A percentile compares a stretch with the other conserved stretches of the same genome.
These are phyloP conservation scores for Mangifera indica DNA, from an alignment of 345 rosid genomes.

Conservation along the genomic window DNA sequence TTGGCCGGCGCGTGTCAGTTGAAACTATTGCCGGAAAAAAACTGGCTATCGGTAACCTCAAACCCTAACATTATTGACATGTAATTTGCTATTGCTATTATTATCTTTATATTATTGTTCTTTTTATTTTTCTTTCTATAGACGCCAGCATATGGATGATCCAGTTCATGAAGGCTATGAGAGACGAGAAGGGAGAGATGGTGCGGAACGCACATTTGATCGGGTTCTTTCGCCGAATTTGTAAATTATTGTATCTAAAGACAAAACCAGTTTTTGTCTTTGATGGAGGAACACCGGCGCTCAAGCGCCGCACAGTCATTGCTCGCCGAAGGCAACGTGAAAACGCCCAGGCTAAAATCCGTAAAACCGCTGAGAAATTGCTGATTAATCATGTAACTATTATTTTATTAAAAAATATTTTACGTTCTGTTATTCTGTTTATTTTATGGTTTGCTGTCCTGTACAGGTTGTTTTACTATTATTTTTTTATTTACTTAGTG, in stretches of 20 bases:
- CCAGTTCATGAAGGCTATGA: slow-evolving; percentile 97
- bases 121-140: slow-evolving; percentile 19
- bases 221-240: slow-evolving; percentile 90
- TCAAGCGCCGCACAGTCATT: slow-evolving; percentile 90
- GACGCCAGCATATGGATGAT: slow-evolving; percentile 99
- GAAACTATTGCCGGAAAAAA: slow-evolving; percentile 86
- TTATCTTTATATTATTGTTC: not conserved
- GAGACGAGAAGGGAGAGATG: slow-evolving; percentile 96
- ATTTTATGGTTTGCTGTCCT: not conserved
- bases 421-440: not conserved
- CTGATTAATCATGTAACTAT: slow-evolving; percentile 61
- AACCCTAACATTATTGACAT: slow-evolving; percentile 14
- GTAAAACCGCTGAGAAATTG: slow-evolving; percentile 92
- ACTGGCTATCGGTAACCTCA: slow-evolving; percentile 67
- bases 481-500: not conserved
- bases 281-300: slow-evolving; percentile 88
- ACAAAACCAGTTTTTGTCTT: slow-evolving; percentile 93
- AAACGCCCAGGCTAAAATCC: slow-evolving; percentile 87
- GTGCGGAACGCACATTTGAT: slow-evolving; percentile 81
- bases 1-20: slow-evolving; percentile 95
- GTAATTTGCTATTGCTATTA: not conserved
- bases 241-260: slow-evolving; percentile 73
- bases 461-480: not conserved
- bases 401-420: not conserved
- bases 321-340: slow-evolving; percentile 90